Base-by-base conservation (phyloP, 768 basidiomycete genomes). In the Leccinum rimulosum region DNA sequence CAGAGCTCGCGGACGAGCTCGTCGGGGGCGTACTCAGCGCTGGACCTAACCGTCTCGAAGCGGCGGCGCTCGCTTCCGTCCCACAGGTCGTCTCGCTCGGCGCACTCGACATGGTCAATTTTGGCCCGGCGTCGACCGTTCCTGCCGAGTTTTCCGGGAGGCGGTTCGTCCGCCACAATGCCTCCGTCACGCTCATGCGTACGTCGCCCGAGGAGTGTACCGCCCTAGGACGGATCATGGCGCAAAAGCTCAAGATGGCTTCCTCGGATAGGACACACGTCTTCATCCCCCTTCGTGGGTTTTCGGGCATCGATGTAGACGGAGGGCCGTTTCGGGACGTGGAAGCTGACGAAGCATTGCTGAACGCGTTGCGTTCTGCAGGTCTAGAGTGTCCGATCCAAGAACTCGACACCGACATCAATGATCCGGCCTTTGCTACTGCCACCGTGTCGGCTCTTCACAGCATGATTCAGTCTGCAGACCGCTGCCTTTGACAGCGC, bases 21-120 rank as follows among this genome's bases (percentile, higher is more conserved):
- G 64, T 73, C 43, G 72, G 73, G 4, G 72, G 68, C 17, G 64
- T 70, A 0, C 64, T 74, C 12, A 60, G 54, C 17, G 70, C 72
- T 2, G 72, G 70, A 6, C 58, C 73, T 6, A 31, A 59, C 22
- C 68, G 68, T 49, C 73, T 73, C 33, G 63, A 67, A 47, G 70
- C 72, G 10, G 68, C 68, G 12, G 56, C 56, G 19, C 56, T 53
- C 36, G 59, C 17, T 45, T 43, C 45, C 51, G 57, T 71, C 10
- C 70, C 73, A 6, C 70, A 71, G 40, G 70, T 74, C 3, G 64
- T 72, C 30, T 75, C 71, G 0, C 52, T 73, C 4, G 72, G 73
- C 6, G 74, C 72, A 9, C 59, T 74, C 12, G 74, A 73, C 54
- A 63, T 75, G 64, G 73, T 73, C 43, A 75, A 75, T 52, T 74